Evolutionary conservation across 306 rosid species (phyloP).

Genomic region (Casuarina glauca): DNA sequence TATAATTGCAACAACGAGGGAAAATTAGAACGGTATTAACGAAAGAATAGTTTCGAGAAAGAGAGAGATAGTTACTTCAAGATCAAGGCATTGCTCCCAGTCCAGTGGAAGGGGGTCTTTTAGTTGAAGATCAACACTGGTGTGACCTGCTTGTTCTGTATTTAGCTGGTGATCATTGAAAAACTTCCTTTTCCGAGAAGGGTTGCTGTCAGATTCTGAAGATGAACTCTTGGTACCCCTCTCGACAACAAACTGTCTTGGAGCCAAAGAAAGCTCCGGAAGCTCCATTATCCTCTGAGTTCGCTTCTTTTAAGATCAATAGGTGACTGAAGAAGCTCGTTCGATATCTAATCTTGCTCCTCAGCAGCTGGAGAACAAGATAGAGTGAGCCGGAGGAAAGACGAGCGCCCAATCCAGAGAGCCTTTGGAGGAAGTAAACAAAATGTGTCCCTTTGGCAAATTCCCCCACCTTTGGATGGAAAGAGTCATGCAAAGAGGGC

Average conservation of each 20-base stretch:
- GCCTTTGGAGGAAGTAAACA: background rate
- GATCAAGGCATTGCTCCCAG: constrained; percentile 64
- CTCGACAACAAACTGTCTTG: constrained; percentile 9
- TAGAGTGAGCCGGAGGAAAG: background rate
- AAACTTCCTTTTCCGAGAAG: constrained; percentile 42
- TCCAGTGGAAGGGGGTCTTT: constrained; percentile 46
- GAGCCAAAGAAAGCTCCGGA: constrained; percentile 38
- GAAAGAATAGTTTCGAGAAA: background rate
- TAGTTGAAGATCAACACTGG: constrained; percentile 45
- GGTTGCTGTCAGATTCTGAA: constrained; percentile 20
- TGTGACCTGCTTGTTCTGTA: constrained; percentile 4
- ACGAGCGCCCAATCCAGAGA: background rate
- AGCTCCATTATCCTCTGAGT: constrained; percentile 25
- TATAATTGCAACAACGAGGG: background rate
- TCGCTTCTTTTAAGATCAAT: background rate
- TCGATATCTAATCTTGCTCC: background rate
- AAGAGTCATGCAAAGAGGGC: constrained; percentile 25
- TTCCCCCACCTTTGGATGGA: background rate
- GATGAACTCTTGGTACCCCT: constrained; percentile 6
- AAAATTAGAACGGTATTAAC: no score
- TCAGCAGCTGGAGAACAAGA: background rate
- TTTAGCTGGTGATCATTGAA: constrained; percentile 17
- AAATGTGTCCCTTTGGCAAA: background rate
- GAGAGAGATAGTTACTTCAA: constrained; percentile 31
- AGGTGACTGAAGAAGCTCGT: background rate